These are phyloP conservation scores for Raffaelea deltoideospora DNA, from an alignment of 2,329 filamentous ascomycete species.

Conservation along the genomic window DNA sequence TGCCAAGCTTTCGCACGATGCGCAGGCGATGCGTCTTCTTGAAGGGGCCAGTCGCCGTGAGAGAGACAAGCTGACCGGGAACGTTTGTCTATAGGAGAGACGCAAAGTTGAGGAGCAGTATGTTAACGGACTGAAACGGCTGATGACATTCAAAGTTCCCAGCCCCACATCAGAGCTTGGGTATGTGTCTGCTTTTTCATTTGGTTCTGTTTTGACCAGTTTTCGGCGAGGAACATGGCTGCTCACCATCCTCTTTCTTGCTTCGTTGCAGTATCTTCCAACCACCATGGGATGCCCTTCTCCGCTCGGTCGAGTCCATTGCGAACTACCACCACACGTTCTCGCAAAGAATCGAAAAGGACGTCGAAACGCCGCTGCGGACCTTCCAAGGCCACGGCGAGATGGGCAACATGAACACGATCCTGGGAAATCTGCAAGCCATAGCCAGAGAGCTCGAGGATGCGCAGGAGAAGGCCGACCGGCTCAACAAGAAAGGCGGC, in stretches of 20 bases:
- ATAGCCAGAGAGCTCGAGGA: slow-evolving; percentile 77
- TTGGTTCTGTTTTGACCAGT: slow-evolving; percentile 1
- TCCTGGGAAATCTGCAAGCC: slow-evolving; percentile 63
- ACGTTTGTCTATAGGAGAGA: slow-evolving; percentile 75
- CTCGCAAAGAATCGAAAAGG: slow-evolving; percentile 67
- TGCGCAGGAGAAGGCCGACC: slow-evolving; percentile 74
- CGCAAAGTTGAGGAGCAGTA: slow-evolving; percentile 86
- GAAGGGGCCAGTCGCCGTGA: too few relatives aligned
- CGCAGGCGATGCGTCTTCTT: too few relatives aligned
- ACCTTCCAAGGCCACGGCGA: slow-evolving; percentile 62
- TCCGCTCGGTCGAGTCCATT: slow-evolving; percentile 63
- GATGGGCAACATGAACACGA: slow-evolving; percentile 64
- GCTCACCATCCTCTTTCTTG: too few relatives aligned
- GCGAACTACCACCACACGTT: slow-evolving; percentile 74
- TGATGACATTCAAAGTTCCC: slow-evolving; percentile 58
- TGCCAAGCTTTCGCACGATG: too few relatives aligned
- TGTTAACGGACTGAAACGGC: slow-evolving; percentile 64
- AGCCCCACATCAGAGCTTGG: slow-evolving; percentile 71
- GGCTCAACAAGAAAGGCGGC: slow-evolving; percentile 62
- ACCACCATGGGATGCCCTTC: slow-evolving; percentile 75
- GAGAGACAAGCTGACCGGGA: too few relatives aligned
- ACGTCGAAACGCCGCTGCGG: slow-evolving; percentile 74
- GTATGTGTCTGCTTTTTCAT: slow-evolving; percentile 35
- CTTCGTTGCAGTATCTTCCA: slow-evolving; percentile 59
- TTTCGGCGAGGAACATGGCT: too few relatives aligned